Evolutionary conservation across 345 rosid species (phyloP), one percentile per base, ranked within the genome.

Genomic region (Lumnitzera racemosa): DNA sequence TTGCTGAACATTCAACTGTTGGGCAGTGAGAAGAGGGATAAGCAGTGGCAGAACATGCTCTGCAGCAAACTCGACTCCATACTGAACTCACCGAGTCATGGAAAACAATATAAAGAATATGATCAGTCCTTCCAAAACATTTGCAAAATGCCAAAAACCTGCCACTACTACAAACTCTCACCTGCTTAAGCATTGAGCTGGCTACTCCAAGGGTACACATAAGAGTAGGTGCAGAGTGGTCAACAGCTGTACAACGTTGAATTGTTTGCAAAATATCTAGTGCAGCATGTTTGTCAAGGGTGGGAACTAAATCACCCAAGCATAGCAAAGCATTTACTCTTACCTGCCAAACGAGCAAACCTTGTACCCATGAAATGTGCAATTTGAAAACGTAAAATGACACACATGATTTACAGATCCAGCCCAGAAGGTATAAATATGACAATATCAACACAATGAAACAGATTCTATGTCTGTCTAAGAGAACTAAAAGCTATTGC

Each of bases 121-220:
- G 41, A 49, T 62, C 50, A 17, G 36, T 15, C 56, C 41, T 63
- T 56, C 43, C 43, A 36, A 36, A 1, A 36, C 36, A 29, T 29
- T 29, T 29, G 36, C 36, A 3, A 29, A 29, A 29, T 29, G 36
- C 3, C 7, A 6, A 29, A 29, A 29, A 29, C 7, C 36, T 6
- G 3, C 1, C 7, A 29, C 36, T 15, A 49, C 27, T 12, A 13
- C 17, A 25, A 31, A 56, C 47, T 64, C 46, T 61, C 68, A 90
- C 99, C 90, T 88, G 90, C 70, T 88, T 94, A 27, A 90, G 79
- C 66, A 94, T 84, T 24, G 97, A 81, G 75, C 80, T 88, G 67
- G 97, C 92, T 15, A 94, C 85, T 49, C 91, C 97, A 59, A 94
- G 96, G 59, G 99, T 81, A 69, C 96, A 94, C 96, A 94, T 90